Conservation (phyloP, 140 eudicot genomes). For the Bidens hawaiensis region DNA sequence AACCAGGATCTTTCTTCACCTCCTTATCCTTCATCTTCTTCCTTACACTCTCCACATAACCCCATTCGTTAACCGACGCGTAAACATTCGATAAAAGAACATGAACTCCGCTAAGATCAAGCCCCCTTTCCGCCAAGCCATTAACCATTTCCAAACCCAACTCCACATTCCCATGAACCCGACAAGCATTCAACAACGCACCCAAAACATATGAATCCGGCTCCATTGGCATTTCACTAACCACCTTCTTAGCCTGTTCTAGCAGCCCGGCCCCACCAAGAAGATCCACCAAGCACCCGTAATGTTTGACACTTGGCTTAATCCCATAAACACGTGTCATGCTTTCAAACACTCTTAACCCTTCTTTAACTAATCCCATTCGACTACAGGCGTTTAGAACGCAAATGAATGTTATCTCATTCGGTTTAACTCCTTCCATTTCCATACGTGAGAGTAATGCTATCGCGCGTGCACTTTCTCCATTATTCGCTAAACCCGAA, state of each 20-base stretch:
- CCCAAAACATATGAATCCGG: constrained; percentile 59
- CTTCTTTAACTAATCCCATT: constrained; percentile 53
- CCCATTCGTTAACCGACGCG: constrained; percentile 54
- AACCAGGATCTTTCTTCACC: constrained; percentile 63
- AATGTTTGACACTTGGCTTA: constrained; percentile 47
- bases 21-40: constrained; percentile 46
- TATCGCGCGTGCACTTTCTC: constrained; percentile 36
- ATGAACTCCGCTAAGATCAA: constrained; percentile 54
- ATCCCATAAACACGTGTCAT: constrained; percentile 48
- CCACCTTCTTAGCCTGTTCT: constrained; percentile 47
- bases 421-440: constrained; percentile 44
- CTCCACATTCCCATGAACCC: constrained; percentile 51
- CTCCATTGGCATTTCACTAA: constrained; percentile 49
- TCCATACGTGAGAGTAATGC: constrained; percentile 40
- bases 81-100: constrained; percentile 68
- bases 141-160: constrained; percentile 42
- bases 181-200: constrained; percentile 53
- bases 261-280: constrained; percentile 57
- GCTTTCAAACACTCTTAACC: constrained; percentile 36
- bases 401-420: constrained; percentile 50
- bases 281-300: constrained; percentile 72
- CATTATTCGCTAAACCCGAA: constrained; percentile 56
- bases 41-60: constrained; percentile 52
- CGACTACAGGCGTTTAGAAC: constrained; percentile 56
- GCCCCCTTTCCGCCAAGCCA: constrained; percentile 34